Evolutionary conservation across 2,329 filamentous ascomycete species (phyloP), one percentile per base, ranked within the genome.

Genomic region (Pestalotiopsis sp.): DNA sequence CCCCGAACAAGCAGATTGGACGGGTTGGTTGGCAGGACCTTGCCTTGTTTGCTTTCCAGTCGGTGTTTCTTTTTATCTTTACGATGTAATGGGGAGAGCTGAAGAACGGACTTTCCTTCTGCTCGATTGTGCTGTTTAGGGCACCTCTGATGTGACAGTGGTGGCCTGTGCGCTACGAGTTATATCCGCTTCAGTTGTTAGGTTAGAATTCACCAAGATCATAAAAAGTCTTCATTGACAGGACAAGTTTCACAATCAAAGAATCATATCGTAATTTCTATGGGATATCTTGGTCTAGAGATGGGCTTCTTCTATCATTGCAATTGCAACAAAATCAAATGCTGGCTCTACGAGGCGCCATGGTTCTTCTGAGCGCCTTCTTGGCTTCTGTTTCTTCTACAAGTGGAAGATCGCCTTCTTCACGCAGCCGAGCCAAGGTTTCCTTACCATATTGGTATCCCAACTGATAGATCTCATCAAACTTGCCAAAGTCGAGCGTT

Each of bases 401-500:
- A 60, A 92, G 75, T 27, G 89, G 89, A 73, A 99, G 81, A 52
- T 92, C 87, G 0, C 95, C 95, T 75, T 97, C 87, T 52, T 93
- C 92, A 77, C 90, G 91, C 78, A 98, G 83, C 73, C 90, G 87
- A 66, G 89, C 89, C 72, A 99, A 80, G 78, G 92, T 98, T 67
- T 93, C 89, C 78, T 92, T 91, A 4, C 94, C 96, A 77, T 91
- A 99, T 67, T 88, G 86, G 80, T 97, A 97, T 1, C 96, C 97
- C 12, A 98, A 87, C 73, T 92, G 87, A 76, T 97, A 97, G 67
- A 99, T 95, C 85, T 99, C 97, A 76, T 98, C 95, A 80, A 99
- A 99, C 80, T 97, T 98, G 70, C 91, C 93, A 83, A 99, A 99
- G 69, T 99, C 96, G 38, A 99, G 84, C 1, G 96, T 99, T 4